Base-by-base conservation (phyloP, 2,329 filamentous ascomycete genomes). In the Zymoseptoria passerinii region DNA sequence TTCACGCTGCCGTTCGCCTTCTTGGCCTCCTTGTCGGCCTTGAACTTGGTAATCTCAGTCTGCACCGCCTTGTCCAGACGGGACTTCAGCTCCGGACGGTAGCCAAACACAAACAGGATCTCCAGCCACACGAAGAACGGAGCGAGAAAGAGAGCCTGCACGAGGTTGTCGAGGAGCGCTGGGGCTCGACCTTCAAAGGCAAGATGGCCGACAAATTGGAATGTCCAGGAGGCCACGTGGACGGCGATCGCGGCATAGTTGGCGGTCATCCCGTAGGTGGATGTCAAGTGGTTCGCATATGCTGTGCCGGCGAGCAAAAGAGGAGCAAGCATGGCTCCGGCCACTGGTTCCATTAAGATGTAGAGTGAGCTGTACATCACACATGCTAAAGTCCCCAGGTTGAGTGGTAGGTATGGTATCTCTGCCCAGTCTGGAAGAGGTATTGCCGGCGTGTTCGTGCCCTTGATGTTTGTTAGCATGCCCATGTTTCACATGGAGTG, bases 61-160 rank as follows among this genome's bases (percentile, higher is more conserved):
- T 85, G 76, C 3, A 96, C 89, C 44, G 82, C 84, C 71, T 86
- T 85, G 61, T 92, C 84, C 50, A 97, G 83, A 54, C 92, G 84
- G 61, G 82, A 81, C 76, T 92, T 90, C 66, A 99, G 79, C 73
- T 95, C 91, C 1, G 87, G 89, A 60, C 94, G 84, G 75, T 97
- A 99, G 53, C 94, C 94, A 54, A 95, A 83, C 68, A 81, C 85
- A 78, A 99, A 99, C 27, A 99, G 80, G 23, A 95, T 76, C 77
- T 97, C 92, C 67, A 99, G 87, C 89, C 94, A 99, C 59, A 97
- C 92, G 68, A 97, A 99, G 69, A 99, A 87, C 8, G 94, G 94
- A 0, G 94, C 94, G 23, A 97, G 80, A 70, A 97, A 92, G 63
- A 97, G 74, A 28, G 94, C 92, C 75, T 97, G 94, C 52, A 95